Evolutionary conservation across 352 stramenopile species (phyloP).

Genomic region (Globisporangium spiculum): DNA sequence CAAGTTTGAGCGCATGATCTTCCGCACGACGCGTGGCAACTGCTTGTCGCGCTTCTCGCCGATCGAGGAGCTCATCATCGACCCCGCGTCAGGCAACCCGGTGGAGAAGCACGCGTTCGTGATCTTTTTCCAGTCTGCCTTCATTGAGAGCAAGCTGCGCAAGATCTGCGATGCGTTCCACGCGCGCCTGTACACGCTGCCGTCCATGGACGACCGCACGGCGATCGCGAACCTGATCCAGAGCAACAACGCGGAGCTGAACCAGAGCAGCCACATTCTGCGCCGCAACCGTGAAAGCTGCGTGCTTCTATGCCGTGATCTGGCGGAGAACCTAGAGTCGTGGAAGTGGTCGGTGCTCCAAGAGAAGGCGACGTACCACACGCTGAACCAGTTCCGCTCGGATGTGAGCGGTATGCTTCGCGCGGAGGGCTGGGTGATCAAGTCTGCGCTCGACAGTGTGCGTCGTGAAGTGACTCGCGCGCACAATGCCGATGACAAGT

Average conservation of each 20-base stretch:
- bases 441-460: conserved; percentile 74
- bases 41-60: conserved; percentile 97
- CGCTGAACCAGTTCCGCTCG: conserved; percentile 97
- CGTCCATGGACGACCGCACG: conserved; percentile 92
- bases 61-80: conserved; percentile 90
- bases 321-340: conserved; percentile 92
- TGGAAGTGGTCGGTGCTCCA: conserved; percentile 97
- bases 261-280: conserved; percentile 96
- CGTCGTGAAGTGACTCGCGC: conserved; percentile 85
- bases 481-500: conserved; percentile 92
- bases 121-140: conserved; percentile 97
- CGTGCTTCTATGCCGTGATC: conserved; percentile 91
- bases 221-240: conserved; percentile 89
- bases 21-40: conserved; percentile 98
- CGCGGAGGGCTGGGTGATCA: conserved; percentile 96
- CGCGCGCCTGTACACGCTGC: conserved; percentile 94
- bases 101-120: conserved; percentile 90
- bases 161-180: conserved; percentile 99
- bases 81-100: conserved; percentile 85
- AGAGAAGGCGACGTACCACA: conserved; percentile 98
- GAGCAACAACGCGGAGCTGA: conserved; percentile 92
- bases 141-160: conserved; percentile 97
- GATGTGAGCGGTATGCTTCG: conserved; percentile 97
- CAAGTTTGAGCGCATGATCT: conserved; percentile 99
- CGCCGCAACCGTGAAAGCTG: conserved; percentile 95